Base-by-base conservation (phyloP, 2,329 filamentous ascomycete genomes). In the Cytospora piceicola region DNA sequence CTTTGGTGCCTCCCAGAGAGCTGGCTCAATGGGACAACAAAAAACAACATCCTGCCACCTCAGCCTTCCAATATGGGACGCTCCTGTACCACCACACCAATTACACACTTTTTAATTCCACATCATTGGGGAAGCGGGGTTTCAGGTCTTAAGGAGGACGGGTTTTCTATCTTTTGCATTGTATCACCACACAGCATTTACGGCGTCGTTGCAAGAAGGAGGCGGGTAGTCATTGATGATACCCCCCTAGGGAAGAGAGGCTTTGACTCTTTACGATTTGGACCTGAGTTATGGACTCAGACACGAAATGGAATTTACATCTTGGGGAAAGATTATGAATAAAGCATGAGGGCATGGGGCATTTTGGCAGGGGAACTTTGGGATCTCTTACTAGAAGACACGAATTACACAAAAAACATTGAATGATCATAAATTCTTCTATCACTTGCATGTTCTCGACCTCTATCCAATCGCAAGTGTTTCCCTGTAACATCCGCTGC, bases 81-180 rank as follows among this genome's bases (percentile, higher is more conserved):
- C 63, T 58, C 54, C 49, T 67, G 66, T 65, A 65, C 30, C 58
- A 67, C 49, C 58, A 67, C 54, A 65, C 42, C 34, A 39, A 65
- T 70, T 73, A 65, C 54, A 65, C 60, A 56, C 22, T 15, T 63
- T 65, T 68, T 66, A 63, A 68, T 66, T 39, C 27, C 27, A 63
- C 34, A 52, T 49, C 53, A 34, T 49, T 49, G 46, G 36, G 53
- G 42, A 56, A 54, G 61, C 57, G 61, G 54, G 39, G 27, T 65
- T 67, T 63, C 57, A 27, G 60, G 52, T 36, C 27, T 56, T 52
- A n/a, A 51, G 46, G 54, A 39, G 34, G 8, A 42, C 30, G 32
- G 56, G 14, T 66, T 61, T 55, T 34, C 32, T 34, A 64, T 53
- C 53, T 60, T 66, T 68, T 60, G 29, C 42, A 32, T 59, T 69